Percentiles rank a stretch among this genome's conserved stretches.
These are phyloP conservation scores for Craspedostauros australis DNA, from an alignment of 108 stramenopile species.

Conservation along the genomic window DNA sequence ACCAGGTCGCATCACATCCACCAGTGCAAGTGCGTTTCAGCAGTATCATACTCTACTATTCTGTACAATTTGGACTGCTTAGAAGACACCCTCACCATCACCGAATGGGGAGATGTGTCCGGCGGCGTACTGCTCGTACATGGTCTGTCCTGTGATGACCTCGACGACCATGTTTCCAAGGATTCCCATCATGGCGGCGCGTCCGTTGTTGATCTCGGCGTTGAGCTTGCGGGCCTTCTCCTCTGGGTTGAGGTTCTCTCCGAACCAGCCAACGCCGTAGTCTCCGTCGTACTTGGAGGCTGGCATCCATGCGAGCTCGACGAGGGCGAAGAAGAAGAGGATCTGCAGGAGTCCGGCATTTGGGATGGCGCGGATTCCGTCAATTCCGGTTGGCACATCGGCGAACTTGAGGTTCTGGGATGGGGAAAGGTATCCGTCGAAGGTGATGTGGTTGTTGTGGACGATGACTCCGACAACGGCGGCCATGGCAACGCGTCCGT, in stretches of 20 bases:
- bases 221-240: constrained; percentile 68
- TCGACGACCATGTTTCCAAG: constrained; percentile 53
- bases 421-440: constrained; percentile 37
- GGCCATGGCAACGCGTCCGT: constrained; percentile 62
- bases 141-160: constrained; percentile 41
- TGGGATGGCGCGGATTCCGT: constrained; percentile 47
- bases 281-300: constrained; percentile 51
- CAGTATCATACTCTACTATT: too few relatives aligned
- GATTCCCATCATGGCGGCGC: constrained; percentile 86
- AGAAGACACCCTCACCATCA: constrained; percentile 44
- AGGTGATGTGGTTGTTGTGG: constrained; percentile 62
- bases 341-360: constrained; percentile 37
- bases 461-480: constrained; percentile 73
- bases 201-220: constrained; percentile 87
- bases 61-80: too few relatives aligned
- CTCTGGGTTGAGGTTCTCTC: too few relatives aligned
- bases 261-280: too few relatives aligned
- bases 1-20: too few relatives aligned
- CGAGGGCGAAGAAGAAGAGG: constrained; percentile 52
- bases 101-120: constrained; percentile 54
- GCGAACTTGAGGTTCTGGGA: constrained; percentile 51
- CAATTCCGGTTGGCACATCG: constrained; percentile 41
- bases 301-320: constrained; percentile 50
- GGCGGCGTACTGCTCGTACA: constrained; percentile 47
- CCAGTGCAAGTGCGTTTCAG: too few relatives aligned